Percentiles rank a stretch among this genome's conserved stretches.
These are phyloP conservation scores for Saccharata proteae DNA, from an alignment of 2,329 filamentous ascomycete genomes.

Conservation along the genomic window DNA sequence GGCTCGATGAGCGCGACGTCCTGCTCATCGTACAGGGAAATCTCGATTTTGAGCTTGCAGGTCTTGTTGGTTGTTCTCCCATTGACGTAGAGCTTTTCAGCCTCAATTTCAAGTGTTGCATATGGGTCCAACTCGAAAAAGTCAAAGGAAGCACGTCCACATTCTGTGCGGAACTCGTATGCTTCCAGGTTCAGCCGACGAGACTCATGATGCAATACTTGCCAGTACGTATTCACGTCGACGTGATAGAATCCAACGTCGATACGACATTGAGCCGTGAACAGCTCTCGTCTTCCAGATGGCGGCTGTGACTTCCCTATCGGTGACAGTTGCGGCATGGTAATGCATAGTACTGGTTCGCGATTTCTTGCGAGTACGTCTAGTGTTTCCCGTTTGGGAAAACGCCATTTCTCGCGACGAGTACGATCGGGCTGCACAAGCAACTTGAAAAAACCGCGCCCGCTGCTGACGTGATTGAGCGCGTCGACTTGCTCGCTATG, in stretches of 20 bases:
- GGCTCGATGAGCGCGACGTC: too few species aligned
- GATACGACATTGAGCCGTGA: background rate
- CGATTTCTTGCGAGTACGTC: constrained; percentile 8
- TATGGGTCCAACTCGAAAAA: constrained; percentile 1
- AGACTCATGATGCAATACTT: constrained; percentile 17
- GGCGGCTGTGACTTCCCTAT: too few species aligned
- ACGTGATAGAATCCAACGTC: constrained; percentile 12
- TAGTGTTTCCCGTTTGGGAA: constrained; percentile 17
- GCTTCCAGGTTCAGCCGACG: constrained; percentile 3
- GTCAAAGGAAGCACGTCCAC: constrained; percentile 3
- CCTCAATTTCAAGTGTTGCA: constrained; percentile 14
- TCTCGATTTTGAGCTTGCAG: too few species aligned
- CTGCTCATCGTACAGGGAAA: too few species aligned
- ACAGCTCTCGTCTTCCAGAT: too few species aligned
- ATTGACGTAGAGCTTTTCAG: constrained; percentile 8
- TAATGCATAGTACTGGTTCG: constrained; percentile 12
- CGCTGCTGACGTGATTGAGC: background rate
- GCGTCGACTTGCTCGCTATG: constrained; percentile 9
- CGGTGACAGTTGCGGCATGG: constrained; percentile 3
- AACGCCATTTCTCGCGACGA: constrained; percentile 15
- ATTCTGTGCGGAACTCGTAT: background rate
- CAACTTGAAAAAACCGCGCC: background rate
- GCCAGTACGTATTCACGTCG: constrained; percentile 11
- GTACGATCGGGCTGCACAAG: background rate
- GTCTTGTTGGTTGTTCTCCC: too few species aligned